Evolutionary conservation across 2,329 filamentous ascomycete species (phyloP).

Genomic region (Mycogone perniciosa): DNA sequence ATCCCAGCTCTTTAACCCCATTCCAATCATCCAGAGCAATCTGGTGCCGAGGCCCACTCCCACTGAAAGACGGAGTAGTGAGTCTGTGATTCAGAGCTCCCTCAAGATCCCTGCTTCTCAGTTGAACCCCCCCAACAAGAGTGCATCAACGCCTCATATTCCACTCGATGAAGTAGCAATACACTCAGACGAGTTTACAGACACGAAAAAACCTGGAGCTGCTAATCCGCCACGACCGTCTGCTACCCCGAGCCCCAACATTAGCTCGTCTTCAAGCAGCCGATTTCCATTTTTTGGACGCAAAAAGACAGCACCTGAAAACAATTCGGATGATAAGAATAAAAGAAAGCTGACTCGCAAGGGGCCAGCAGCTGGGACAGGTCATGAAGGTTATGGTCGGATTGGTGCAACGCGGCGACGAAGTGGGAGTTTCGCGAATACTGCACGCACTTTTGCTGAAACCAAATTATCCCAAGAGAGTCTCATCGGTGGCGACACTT

Average conservation of each 20-base stretch:
- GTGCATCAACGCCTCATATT: conserved; percentile 28
- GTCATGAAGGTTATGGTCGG: conserved; percentile 78
- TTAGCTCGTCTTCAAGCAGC: conserved; percentile 48
- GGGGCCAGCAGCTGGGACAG: conserved; percentile 85
- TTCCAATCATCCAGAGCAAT: conserved; percentile 58
- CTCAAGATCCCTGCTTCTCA: conserved; percentile 29
- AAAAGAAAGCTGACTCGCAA: conserved; percentile 45
- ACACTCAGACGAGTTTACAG: conserved; percentile 12
- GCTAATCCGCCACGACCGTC: conserved; percentile 19
- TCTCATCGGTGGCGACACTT: conserved; percentile 45
- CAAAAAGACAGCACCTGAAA: conserved; percentile 56
- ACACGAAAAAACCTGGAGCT: conserved; percentile 18
- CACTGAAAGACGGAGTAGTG: conserved; percentile 40
- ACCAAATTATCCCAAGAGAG: conserved; percentile 47
- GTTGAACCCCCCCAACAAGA: conserved; percentile 19
- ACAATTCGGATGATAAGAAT: conserved; percentile 42
- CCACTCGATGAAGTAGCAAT: conserved; percentile 17
- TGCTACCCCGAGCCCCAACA: conserved; percentile 48
- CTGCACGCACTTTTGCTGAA: conserved; percentile 38
- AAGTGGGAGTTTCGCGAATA: conserved; percentile 52
- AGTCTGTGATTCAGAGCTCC: conserved; percentile 27
- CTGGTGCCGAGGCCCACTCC: conserved; percentile 43
- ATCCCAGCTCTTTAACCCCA: conserved; percentile 44
- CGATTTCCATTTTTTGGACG: conserved; percentile 75
- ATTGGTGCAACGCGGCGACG: conserved; percentile 56